Base-by-base conservation (phyloP, 306 rosid species). In the Arachis stenosperma region DNA sequence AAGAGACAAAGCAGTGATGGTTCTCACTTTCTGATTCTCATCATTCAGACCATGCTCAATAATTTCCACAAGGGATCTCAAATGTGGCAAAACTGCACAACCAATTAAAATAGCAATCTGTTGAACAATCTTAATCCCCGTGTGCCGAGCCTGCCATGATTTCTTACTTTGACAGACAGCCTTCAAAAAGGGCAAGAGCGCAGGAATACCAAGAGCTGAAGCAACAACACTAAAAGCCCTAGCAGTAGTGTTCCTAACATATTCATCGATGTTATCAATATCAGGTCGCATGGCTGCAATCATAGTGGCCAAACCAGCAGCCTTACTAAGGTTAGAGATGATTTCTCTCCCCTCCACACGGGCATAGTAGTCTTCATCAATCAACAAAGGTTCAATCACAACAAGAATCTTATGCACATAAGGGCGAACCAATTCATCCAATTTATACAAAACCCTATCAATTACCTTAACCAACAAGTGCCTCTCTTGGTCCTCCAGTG, bases 281-380 rank as follows among this genome's bases (percentile, higher is more conserved):
- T 93, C 98, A 5, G 97, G 97, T 67, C 98, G 88, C 98, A 93
- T 93, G 12, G 98, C 97, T 43, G 98, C 98, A 76, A 93, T 93
- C 98, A 93, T 93, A 41, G 98, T 93, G 68, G 98, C 98, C 86
- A 93, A 77, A 37, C 98, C 98, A 77, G 98, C 98, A 13, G 98
- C 98, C 83, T 93, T 93, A 83, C 98, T 93, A 30, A 93, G 93
- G 81, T 93, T 93, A 30, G 98, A 93, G 10, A 93, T 93, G 22
- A 93, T 93, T 78, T 93, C 98, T 74, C 98, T 88, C 44, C 98
- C 97, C 66, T 89, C 97, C 47, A 93, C 98, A 70, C 98, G 96
- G 0, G 98, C 98, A 84, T 93, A 93, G 69, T 93, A 93, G 61
- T 93, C 98, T 83, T 93, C 98, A 75, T 93, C 98, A 61, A 93